Evolutionary conservation across 2,329 filamentous ascomycete genomes (phyloP).

Genomic region (Pseudodiploospora longispora): DNA sequence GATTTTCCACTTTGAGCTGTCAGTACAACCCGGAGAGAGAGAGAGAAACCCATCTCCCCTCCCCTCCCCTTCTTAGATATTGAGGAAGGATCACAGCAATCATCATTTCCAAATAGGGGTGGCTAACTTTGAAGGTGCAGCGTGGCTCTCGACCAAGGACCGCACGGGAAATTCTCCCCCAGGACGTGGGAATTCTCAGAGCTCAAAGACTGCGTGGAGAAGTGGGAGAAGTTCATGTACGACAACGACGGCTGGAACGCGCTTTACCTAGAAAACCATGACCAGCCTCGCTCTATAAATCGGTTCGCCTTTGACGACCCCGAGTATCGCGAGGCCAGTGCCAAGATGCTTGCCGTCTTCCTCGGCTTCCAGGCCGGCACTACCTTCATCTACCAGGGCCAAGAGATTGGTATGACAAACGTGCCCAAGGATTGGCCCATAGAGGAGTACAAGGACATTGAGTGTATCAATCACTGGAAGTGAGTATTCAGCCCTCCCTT

Average conservation of each 20-base stretch:
- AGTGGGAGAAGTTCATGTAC: conserved; percentile 54
- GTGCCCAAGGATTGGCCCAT: conserved; percentile 53
- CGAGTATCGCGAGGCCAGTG: conserved; percentile 38
- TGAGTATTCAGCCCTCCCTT: conserved; percentile 14
- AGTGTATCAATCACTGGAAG: conserved; percentile 45
- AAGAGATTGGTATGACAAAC: conserved; percentile 61
- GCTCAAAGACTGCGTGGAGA: conserved; percentile 44
- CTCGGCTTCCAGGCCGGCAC: conserved; percentile 53
- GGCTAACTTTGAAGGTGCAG: conserved; percentile 15
- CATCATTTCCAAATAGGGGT: background rate
- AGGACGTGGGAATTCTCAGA: conserved; percentile 39
- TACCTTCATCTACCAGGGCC: conserved; percentile 61
- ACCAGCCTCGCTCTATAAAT: conserved; percentile 53
- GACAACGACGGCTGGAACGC: conserved; percentile 56
- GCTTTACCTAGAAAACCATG: conserved; percentile 59
- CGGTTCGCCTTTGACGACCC: conserved; percentile 45
- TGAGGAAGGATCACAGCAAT: background rate
- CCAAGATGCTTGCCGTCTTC: conserved; percentile 53
- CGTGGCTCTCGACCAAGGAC: conserved; percentile 41
- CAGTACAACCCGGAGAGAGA: conserved; percentile 12
- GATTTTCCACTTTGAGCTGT: conserved; percentile 66
- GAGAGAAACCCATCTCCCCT: background rate
- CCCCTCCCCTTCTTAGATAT: background rate
- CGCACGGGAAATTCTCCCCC: conserved; percentile 34
- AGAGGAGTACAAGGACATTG: conserved; percentile 61